A percentile compares a stretch with the other conserved stretches of the same genome.
Evolutionary conservation across 1,139 yeast genomes (phyloP).

Genomic region (Candida pseudoviswanathii): DNA sequence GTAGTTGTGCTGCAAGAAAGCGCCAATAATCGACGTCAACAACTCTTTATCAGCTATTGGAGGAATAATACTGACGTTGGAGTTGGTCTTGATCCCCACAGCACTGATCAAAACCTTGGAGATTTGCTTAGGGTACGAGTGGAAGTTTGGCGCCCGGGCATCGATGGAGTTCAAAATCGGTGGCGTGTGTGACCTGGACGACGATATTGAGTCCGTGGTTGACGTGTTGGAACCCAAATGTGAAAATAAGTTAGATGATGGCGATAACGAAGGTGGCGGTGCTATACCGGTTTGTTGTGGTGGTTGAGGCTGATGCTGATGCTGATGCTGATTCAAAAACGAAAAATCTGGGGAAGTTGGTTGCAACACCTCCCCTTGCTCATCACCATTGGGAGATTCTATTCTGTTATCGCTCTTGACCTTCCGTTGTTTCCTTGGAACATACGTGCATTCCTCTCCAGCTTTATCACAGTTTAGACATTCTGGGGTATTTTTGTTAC

Average conservation of each 20-base stretch:
- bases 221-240: not conserved
- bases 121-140: constrained; percentile 19
- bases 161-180: constrained; percentile 16
- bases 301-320: too few species aligned
- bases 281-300: not conserved
- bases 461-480: constrained; percentile 47
- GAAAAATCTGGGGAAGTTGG: constrained; percentile 2
- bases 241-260: not conserved
- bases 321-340: not conserved
- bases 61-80: constrained; percentile 19
- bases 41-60: constrained; percentile 18
- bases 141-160: constrained; percentile 18
- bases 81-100: constrained; percentile 19
- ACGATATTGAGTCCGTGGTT: not conserved
- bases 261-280: not conserved
- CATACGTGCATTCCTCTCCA: constrained; percentile 42
- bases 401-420: not conserved
- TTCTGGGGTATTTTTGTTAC: constrained; percentile 46
- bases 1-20: constrained; percentile 46
- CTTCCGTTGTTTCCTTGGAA: constrained; percentile 36
- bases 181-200: constrained; percentile 9
- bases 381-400: not conserved
- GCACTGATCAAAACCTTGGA: constrained; percentile 20
- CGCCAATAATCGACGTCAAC: constrained; percentile 22
- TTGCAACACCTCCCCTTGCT: not conserved